A percentile compares a stretch with the other conserved stretches of the same genome.
These are phyloP conservation scores for Wickerhamomyces sp. DNA, from an alignment of 1,139 yeast species.

Conservation along the genomic window DNA sequence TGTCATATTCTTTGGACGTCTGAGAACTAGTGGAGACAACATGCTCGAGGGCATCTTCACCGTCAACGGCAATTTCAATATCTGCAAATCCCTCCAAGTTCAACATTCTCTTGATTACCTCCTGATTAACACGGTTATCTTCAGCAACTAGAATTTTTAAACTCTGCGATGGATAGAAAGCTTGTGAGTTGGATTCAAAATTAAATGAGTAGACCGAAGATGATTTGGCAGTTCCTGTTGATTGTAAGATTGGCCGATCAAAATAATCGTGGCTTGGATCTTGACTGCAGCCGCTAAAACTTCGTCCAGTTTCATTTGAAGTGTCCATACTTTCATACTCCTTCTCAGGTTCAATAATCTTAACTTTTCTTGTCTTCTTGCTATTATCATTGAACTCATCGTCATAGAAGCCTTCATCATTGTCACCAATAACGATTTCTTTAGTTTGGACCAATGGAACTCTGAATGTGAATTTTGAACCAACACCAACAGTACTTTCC, in stretches of 20 bases:
- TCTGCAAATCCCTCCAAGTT: conserved; percentile 69
- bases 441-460: conserved; percentile 75
- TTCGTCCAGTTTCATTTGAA: background rate
- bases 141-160: conserved; percentile 82
- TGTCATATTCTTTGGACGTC: conserved; percentile 36
- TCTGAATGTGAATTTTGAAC: conserved; percentile 75
- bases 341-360: conserved; percentile 25
- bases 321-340: background rate
- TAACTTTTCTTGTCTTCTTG: conserved; percentile 37
- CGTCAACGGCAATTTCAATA: conserved; percentile 78
- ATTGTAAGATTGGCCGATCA: conserved; percentile 30
- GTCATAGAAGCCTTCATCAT: conserved; percentile 30
- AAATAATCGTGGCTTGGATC: conserved; percentile 11
- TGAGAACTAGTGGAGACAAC: conserved; percentile 2
- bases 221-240: conserved; percentile 35
- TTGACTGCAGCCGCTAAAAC: background rate
- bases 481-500: conserved; percentile 65
- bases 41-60: conserved; percentile 72
- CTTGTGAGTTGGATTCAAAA: conserved; percentile 11
- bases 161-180: conserved; percentile 10
- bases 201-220: conserved; percentile 14
- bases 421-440: conserved; percentile 38
- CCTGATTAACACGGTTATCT: conserved; percentile 88
- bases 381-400: conserved; percentile 42
- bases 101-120: conserved; percentile 82